Evolutionary conservation across 257 asterid genomes (phyloP), one percentile per base, ranked within the genome.

Genomic region (Fraxinus excelsior): DNA sequence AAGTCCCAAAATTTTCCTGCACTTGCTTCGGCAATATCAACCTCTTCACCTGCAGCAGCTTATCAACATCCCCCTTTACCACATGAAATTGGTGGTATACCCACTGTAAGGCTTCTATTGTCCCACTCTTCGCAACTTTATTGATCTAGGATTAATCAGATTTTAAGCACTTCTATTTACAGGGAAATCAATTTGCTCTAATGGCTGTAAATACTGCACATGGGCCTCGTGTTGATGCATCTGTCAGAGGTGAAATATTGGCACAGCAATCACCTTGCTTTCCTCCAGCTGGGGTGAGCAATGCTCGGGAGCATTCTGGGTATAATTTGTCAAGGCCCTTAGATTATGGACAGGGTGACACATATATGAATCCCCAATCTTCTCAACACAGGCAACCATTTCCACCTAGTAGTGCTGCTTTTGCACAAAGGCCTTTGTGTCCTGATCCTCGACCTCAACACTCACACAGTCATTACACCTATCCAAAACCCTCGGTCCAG

Each of bases 351-450:
- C 90, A 80, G 66, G 83, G 56, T 58, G 90, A 87, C 71, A 78
- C 87, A 81, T 87, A 85, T 74, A 44, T 82, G 75, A 87, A 81
- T 70, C 82, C 87, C 67, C 89, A 84, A 80, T 78, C 84, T 75
- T 76, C 87, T 18, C 96, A 91, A 78, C 88, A 87, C 56, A 16
- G 56, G 76, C 91, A 87, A 56, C 92, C 79, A 14, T 85, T 87
- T 80, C 85, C 82, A 78, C 87, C 88, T 77, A 86, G 89, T 51
- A 83, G 77, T 80, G 81, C 83, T 35, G 82, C 91, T 71, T 92
- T 86, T 82, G 60, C 87, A 53, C 96, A 88, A 75, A 84, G 91
- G 81, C 93, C 96, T 72, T 72, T 87, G 83, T 94, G 83, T 82
- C 94, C 90, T 72, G 93, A 88, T 78, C 87, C 85, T 77, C 88